Evolutionary conservation across 495 filamentous ascomycete genomes (phyloP).

Genomic region (Talaromyces proteolyticus): DNA sequence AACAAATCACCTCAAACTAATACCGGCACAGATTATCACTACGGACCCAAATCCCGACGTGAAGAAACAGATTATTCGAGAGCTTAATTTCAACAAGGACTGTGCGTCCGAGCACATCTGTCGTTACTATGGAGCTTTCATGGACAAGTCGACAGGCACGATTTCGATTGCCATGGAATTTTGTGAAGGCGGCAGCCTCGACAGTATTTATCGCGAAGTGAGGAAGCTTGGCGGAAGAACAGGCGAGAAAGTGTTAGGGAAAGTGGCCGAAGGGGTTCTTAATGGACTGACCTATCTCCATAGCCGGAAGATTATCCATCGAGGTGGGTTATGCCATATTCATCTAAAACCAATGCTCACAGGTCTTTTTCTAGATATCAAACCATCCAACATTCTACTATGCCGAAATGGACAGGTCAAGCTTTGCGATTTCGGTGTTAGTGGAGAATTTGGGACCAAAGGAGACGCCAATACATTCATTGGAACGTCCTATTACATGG

Average conservation of each 20-base stretch:
- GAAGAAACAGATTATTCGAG: constrained; percentile 94
- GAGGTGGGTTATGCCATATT: constrained; percentile 42
- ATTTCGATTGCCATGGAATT: constrained; percentile 99
- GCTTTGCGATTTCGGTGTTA: constrained; percentile 96
- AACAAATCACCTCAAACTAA: background rate
- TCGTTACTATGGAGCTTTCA: constrained; percentile 93
- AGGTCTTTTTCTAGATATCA: constrained; percentile 62
- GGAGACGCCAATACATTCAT: constrained; percentile 99
- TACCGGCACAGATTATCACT: constrained; percentile 73
- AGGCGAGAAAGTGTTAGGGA: constrained; percentile 96
- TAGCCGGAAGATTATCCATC: constrained; percentile 92
- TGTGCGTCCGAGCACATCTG: constrained; percentile 93
- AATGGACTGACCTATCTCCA: constrained; percentile 96
- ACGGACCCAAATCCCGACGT: constrained; percentile 96
- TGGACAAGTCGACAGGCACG: constrained; percentile 85
- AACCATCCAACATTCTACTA: constrained; percentile 93
- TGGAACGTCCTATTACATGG: constrained; percentile 99
- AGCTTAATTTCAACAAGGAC: constrained; percentile 95
- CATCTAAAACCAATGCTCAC: background rate
- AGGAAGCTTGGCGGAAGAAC: constrained; percentile 91
- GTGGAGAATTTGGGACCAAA: constrained; percentile 95
- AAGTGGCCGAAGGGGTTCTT: constrained; percentile 92
- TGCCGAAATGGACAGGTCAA: constrained; percentile 92
- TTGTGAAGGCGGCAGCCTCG: constrained; percentile 91
- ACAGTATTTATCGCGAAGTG: constrained; percentile 95